Evolutionary conservation across 2,329 filamentous ascomycete species (phyloP).

Genomic region (Phialophora chinensis): DNA sequence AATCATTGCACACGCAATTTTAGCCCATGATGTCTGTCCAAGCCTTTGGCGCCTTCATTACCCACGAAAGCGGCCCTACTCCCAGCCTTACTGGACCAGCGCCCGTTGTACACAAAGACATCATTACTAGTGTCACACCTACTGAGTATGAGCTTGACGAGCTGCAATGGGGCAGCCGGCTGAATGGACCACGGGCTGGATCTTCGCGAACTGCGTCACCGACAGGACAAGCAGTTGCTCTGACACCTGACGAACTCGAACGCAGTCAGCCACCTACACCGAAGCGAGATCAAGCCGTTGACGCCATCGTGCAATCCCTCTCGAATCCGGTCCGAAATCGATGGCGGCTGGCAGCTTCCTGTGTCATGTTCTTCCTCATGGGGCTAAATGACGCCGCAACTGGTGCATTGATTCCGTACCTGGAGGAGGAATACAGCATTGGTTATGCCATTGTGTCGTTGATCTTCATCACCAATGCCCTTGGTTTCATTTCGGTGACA

Average conservation of each 20-base stretch:
- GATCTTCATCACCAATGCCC: slow-evolving; percentile 78
- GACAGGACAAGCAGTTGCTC: slow-evolving; percentile 17
- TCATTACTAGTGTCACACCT: slow-evolving; percentile 36
- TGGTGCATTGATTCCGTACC: slow-evolving; percentile 80
- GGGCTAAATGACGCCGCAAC: slow-evolving; percentile 77
- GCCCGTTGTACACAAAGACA: slow-evolving; percentile 44
- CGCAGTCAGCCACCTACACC: slow-evolving; percentile 38
- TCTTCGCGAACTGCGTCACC: slow-evolving; percentile 16
- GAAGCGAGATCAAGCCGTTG: slow-evolving; percentile 34
- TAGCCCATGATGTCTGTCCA: slow-evolving; percentile 45
- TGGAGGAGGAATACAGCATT: slow-evolving; percentile 76
- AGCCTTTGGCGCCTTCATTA: slow-evolving; percentile 49
- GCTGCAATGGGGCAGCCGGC: slow-evolving; percentile 35
- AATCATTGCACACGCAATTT: background rate
- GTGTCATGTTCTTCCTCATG: slow-evolving; percentile 69
- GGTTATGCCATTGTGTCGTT: slow-evolving; percentile 79
- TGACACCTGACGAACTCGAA: slow-evolving; percentile 41
- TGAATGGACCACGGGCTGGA: slow-evolving; percentile 28
- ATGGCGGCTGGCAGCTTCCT: slow-evolving; percentile 69
- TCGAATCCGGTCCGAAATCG: slow-evolving; percentile 64
- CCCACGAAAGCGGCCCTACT: slow-evolving; percentile 47
- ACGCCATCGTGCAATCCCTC: slow-evolving; percentile 40
- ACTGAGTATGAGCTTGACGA: slow-evolving; percentile 33
- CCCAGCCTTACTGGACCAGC: slow-evolving; percentile 47
- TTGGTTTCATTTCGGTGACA: slow-evolving; percentile 77